Evolutionary conservation across 108 stramenopile species (phyloP).

Genomic region (Nannochloropsis gaditana): DNA sequence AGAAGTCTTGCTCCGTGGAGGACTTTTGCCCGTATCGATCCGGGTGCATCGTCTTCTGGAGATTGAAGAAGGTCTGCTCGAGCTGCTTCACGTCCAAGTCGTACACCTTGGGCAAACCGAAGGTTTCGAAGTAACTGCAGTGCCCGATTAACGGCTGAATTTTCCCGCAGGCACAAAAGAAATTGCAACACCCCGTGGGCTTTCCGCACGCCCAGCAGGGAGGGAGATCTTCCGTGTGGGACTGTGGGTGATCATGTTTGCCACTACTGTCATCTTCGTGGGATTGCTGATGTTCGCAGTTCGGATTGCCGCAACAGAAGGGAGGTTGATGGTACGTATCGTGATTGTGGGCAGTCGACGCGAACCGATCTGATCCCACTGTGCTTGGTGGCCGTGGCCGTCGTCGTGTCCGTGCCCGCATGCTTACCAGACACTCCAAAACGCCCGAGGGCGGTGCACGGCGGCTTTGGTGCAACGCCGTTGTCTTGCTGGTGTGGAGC

Average conservation of each 20-base stretch:
- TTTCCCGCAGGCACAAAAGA: constrained; percentile 42
- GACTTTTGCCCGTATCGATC: constrained; percentile 38
- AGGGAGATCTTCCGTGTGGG: not conserved
- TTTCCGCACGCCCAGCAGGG: constrained; percentile 36
- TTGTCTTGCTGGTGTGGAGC: too few species aligned
- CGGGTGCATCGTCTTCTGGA: constrained; percentile 49
- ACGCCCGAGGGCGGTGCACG: too few species aligned
- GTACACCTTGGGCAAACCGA: constrained; percentile 19
- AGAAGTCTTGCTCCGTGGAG: constrained; percentile 31
- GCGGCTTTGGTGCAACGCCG: too few species aligned
- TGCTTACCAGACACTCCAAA: too few species aligned
- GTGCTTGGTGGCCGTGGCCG: not conserved
- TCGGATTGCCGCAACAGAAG: constrained; percentile 16
- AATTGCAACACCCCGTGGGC: constrained; percentile 6
- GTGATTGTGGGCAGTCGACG: constrained; percentile 4
- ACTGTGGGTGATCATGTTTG: not conserved
- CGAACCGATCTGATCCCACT: not conserved
- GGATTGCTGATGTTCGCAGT: constrained; percentile 10
- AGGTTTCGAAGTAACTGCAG: constrained; percentile 37
- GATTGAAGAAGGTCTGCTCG: constrained; percentile 36
- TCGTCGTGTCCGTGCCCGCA: not conserved
- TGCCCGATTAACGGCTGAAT: constrained; percentile 30
- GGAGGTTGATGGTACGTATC: not conserved
- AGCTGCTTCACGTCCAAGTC: constrained; percentile 26
- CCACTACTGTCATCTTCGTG: not conserved